Percentiles rank a stretch among this genome's conserved stretches.
Conservation (phyloP, 768 basidiomycete species). For the Hericium erinaceus region DNA sequence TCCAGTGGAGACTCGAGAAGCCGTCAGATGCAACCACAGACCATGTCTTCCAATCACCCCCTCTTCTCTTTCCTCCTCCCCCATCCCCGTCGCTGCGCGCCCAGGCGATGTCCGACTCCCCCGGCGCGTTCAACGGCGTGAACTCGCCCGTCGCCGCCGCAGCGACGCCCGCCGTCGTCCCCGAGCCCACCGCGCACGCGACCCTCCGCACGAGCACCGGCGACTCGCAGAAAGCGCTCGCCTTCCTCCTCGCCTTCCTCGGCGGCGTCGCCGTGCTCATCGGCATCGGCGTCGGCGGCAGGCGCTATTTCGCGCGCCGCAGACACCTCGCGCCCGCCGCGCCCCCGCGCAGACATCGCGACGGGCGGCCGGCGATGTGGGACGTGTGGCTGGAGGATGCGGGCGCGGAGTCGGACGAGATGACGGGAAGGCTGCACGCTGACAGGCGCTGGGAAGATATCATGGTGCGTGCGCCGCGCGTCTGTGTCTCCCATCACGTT, state of each 20-base stretch:
- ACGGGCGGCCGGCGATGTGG: conserved; percentile 6
- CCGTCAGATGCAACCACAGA: background rate
- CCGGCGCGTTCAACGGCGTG: background rate
- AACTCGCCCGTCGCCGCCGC: background rate
- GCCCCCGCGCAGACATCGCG: background rate
- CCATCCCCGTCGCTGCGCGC: background rate
- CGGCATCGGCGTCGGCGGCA: background rate
- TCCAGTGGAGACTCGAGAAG: too few relatives aligned
- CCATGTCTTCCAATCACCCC: background rate
- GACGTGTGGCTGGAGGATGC: conserved; percentile 5
- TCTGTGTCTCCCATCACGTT: background rate
- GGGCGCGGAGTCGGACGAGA: background rate
- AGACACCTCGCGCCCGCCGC: background rate
- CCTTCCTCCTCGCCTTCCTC: conserved; percentile 1
- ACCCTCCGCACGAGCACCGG: background rate
- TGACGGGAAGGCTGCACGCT: background rate
- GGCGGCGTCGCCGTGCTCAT: background rate
- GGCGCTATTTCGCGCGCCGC: too few relatives aligned
- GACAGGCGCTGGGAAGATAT: background rate
- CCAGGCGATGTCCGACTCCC: background rate
- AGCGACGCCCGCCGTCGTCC: background rate
- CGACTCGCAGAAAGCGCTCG: background rate
- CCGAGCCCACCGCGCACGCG: background rate
- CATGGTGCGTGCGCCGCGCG: background rate
- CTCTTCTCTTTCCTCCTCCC: background rate